Conservation (phyloP, 495 filamentous ascomycete species). For the Staphylotrichum longicolle region DNA sequence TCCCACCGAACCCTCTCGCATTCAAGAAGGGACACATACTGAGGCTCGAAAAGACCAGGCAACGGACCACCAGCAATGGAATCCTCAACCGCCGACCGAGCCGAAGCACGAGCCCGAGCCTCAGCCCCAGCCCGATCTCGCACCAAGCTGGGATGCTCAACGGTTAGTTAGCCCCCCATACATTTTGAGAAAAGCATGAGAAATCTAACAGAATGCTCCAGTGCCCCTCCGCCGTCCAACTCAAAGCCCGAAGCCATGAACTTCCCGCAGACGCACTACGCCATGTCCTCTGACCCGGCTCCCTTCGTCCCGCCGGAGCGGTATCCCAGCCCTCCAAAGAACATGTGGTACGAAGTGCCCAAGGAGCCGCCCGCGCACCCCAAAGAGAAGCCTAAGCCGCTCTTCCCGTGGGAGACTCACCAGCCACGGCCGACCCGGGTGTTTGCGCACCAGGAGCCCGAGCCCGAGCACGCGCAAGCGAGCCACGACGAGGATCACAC, state of each 20-base stretch:
- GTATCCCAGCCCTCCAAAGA: slow-evolving; percentile 78
- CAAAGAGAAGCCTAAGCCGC: slow-evolving; percentile 55
- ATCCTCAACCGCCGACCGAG: slow-evolving; percentile 22
- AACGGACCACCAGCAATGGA: slow-evolving; percentile 34
- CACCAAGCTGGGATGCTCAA: slow-evolving; percentile 43
- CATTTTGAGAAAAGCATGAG: no score
- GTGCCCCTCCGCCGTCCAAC: slow-evolving; percentile 68
- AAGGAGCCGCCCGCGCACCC: slow-evolving; percentile 55
- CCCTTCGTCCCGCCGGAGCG: slow-evolving; percentile 71
- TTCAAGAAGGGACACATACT: slow-evolving; percentile 36
- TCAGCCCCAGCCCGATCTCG: slow-evolving; percentile 24
- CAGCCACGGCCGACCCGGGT: slow-evolving; percentile 67
- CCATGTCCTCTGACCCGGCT: slow-evolving; percentile 67
- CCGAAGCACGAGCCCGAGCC: slow-evolving; percentile 34
- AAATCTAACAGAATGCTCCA: slow-evolving; percentile 36
- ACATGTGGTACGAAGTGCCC: slow-evolving; percentile 82
- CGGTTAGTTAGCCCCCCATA: slow-evolving; percentile 27
- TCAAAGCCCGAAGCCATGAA: slow-evolving; percentile 76
- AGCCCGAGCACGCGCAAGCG: slow-evolving; percentile 16
- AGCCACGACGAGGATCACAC: slow-evolving; percentile 25
- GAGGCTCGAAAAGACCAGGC: slow-evolving; percentile 44
- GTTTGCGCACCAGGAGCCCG: slow-evolving; percentile 58
- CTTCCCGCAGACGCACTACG: slow-evolving; percentile 68
- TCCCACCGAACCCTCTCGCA: slow-evolving; percentile 26
- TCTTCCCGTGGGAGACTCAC: slow-evolving; percentile 84